These are phyloP conservation scores for Cyclotella sp. DNA, from an alignment of 108 stramenopile genomes.

Conservation along the genomic window DNA sequence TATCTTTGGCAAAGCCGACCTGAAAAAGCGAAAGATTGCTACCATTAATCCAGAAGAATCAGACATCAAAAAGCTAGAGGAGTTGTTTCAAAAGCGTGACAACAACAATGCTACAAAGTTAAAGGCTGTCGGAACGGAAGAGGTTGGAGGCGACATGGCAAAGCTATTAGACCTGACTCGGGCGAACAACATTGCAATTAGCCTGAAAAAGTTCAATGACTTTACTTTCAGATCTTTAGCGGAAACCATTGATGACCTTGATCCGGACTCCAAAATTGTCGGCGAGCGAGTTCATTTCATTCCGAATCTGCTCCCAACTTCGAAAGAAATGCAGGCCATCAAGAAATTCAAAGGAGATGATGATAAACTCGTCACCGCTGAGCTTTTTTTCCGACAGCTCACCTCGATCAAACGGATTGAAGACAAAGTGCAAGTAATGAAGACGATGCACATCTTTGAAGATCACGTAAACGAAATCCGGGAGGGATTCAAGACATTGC, in stretches of 20 bases:
- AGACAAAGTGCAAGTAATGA: constrained; percentile 78
- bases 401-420: constrained; percentile 74
- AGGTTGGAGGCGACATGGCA: constrained; percentile 64
- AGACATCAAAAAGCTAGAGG: constrained; percentile 79
- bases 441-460: constrained; percentile 77
- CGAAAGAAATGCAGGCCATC: constrained; percentile 71
- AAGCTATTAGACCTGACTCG: constrained; percentile 82
- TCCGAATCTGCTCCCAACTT: constrained; percentile 74
- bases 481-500: constrained; percentile 67
- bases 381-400: constrained; percentile 80
- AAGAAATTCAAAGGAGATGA: constrained; percentile 70
- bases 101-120: constrained; percentile 29
- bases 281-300: constrained; percentile 86
- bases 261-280: constrained; percentile 71
- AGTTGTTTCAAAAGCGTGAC: constrained; percentile 80
- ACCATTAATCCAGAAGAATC: constrained; percentile 48
- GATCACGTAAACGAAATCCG: constrained; percentile 59
- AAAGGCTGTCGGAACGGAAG: constrained; percentile 33
- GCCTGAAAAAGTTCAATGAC: constrained; percentile 85
- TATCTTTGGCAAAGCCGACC: constrained; percentile 54
- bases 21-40: constrained; percentile 55
- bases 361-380: constrained; percentile 74
- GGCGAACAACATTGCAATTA: constrained; percentile 87
- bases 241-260: constrained; percentile 75
- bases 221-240: constrained; percentile 72